phyloP scores from a whole-genome alignment of 2,329 filamentous ascomycete species.

The Hymenoscyphus linearis region DNA sequence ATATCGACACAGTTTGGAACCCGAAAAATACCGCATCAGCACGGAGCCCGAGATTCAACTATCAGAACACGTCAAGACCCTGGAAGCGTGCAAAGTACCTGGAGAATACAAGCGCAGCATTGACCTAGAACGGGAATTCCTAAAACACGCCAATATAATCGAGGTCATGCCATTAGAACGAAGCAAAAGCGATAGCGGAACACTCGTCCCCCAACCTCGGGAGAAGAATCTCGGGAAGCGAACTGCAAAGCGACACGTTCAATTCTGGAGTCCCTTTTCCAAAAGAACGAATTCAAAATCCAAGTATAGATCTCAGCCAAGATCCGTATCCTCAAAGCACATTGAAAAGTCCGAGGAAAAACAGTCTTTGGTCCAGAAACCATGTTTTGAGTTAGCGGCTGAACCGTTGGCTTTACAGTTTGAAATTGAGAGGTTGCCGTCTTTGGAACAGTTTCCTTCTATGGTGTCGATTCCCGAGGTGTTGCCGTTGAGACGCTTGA shows the following conservation, averaged over 20 bases:
- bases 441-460: constrained; percentile 2
- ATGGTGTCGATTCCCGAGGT: not conserved
- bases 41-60: constrained; percentile 15
- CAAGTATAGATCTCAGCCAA: constrained; percentile 3
- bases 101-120: not conserved
- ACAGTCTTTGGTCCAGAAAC: not conserved
- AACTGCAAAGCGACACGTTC: not conserved
- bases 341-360: not conserved
- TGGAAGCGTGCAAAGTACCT: too few relatives aligned
- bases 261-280: not conserved
- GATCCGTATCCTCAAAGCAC: not conserved
- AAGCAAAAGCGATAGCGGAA: not conserved
- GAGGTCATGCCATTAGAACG: constrained; percentile 8
- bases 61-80: constrained; percentile 17
- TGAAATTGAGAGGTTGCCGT: constrained; percentile 4
- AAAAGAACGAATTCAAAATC: constrained; percentile 5
- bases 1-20: constrained; percentile 12
- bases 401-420: not conserved
- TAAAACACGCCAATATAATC: constrained; percentile 20
- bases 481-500: constrained; percentile 18
- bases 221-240: not conserved
- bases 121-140: constrained; percentile 16
- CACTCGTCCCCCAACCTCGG: not conserved
- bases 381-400: not conserved
- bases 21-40: constrained; percentile 10